phyloP scores from a whole-genome alignment of 2,329 filamentous ascomycete genomes.

The Phialophora verrucosa region DNA sequence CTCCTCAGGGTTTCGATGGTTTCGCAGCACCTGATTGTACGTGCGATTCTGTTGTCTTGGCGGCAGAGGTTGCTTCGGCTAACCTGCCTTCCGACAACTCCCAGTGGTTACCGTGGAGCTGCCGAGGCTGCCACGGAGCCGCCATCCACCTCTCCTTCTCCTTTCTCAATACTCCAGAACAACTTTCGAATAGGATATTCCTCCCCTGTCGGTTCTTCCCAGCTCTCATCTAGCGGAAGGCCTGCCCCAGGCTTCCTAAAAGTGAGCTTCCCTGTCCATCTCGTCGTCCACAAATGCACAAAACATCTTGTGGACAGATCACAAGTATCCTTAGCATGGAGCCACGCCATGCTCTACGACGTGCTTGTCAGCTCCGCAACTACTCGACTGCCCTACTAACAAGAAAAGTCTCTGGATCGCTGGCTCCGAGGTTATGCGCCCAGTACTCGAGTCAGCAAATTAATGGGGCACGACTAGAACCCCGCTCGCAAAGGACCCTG shows the following conservation, averaged over 20 bases:
- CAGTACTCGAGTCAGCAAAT: background rate
- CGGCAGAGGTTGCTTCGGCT: background rate
- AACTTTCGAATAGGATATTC: background rate
- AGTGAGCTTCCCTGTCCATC: background rate
- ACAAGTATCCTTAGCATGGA: background rate
- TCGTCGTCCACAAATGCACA: background rate
- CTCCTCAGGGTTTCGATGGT: background rate
- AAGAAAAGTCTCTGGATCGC: background rate
- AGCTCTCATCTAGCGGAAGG: background rate
- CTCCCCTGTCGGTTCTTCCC: background rate
- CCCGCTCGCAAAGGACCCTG: background rate
- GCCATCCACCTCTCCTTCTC: background rate
- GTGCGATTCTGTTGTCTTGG: background rate
- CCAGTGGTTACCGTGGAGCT: background rate
- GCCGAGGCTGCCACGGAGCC: background rate
- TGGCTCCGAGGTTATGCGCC: background rate
- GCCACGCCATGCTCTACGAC: background rate
- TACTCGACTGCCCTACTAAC: background rate
- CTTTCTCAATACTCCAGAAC: background rate
- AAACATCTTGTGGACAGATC: background rate
- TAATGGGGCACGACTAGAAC: background rate
- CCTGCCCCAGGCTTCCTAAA: background rate
- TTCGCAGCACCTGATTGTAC: too few species aligned
- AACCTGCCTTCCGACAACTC: background rate
- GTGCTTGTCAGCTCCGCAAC: background rate